These are phyloP conservation scores for Fusarium abutilonis DNA, from an alignment of 2,329 filamentous ascomycete genomes.

Conservation along the genomic window DNA sequence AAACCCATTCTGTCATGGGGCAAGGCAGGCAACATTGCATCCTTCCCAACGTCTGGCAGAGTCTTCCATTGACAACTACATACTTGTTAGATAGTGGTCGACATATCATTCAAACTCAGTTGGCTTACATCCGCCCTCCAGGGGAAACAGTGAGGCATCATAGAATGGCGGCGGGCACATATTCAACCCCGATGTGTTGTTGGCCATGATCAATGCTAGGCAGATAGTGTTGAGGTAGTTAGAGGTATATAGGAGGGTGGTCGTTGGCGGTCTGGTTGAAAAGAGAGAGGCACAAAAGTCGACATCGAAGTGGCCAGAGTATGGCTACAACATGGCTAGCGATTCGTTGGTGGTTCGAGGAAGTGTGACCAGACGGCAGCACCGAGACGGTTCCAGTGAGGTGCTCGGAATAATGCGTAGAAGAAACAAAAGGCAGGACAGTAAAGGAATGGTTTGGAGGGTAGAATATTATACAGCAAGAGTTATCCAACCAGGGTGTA, in stretches of 20 bases:
- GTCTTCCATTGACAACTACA: constrained; percentile 65
- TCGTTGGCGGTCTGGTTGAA: constrained; percentile 6
- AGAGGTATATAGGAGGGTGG: constrained; percentile 1
- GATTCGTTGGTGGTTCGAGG: constrained; percentile 9
- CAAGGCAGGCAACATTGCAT: constrained; percentile 88
- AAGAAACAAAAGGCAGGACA: constrained; percentile 12
- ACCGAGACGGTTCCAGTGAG: constrained; percentile 21
- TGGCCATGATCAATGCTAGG: constrained; percentile 43
- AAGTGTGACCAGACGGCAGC: constrained; percentile 15
- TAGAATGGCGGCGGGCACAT: constrained; percentile 76
- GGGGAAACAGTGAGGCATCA: constrained; percentile 68
- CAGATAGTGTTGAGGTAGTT: neutral
- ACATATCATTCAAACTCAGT: neutral
- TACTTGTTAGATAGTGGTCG: constrained; percentile 15
- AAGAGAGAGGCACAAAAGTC: constrained; percentile 1
- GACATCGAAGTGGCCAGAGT: neutral
- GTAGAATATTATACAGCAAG: constrained; percentile 25
- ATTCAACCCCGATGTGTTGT: constrained; percentile 53
- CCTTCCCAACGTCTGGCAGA: constrained; percentile 60
- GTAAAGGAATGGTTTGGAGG: constrained; percentile 9
- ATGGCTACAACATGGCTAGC: constrained; percentile 14
- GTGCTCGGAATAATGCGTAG: constrained; percentile 9
- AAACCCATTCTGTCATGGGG: constrained; percentile 82
- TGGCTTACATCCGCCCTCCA: constrained; percentile 70
- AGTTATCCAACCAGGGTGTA: constrained; percentile 17